These are phyloP conservation scores for Gymnopus androsaceus DNA, from an alignment of 1,284 basidiomycete genomes.

Conservation along the genomic window DNA sequence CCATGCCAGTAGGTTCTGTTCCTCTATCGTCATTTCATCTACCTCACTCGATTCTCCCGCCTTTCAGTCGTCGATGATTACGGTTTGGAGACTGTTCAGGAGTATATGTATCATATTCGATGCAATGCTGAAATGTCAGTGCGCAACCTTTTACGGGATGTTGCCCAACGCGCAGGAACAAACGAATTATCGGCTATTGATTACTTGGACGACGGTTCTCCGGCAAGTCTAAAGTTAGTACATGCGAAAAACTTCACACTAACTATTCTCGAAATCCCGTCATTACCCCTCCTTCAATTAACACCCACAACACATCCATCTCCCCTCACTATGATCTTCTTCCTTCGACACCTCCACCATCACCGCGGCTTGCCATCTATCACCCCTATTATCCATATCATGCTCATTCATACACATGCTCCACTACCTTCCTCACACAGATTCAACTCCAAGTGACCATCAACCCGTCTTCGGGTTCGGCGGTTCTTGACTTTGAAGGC, in stretches of 20 bases:
- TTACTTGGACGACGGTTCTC: slow-evolving; percentile 88
- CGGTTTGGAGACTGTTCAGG: slow-evolving; percentile 83
- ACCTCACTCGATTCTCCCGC: slow-evolving; percentile 7
- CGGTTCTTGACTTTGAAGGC: slow-evolving; percentile 88
- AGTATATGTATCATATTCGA: slow-evolving; percentile 91
- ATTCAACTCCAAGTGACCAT: slow-evolving; percentile 85
- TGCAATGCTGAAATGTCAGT: slow-evolving; percentile 90
- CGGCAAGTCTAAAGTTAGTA: slow-evolving; percentile 42
- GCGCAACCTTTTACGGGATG: slow-evolving; percentile 77
- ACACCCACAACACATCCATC: background rate
- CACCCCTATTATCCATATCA: no score
- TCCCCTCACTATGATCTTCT: no score
- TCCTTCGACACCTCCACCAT: no score
- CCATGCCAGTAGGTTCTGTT: slow-evolving; percentile 57
- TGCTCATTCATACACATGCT: background rate
- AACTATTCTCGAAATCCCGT: background rate
- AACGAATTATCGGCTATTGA: slow-evolving; percentile 74
- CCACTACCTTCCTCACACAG: slow-evolving; percentile 44
- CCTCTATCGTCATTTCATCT: slow-evolving; percentile 19
- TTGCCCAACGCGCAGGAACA: slow-evolving; percentile 68
- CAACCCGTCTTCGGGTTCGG: slow-evolving; percentile 74
- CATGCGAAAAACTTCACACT: background rate
- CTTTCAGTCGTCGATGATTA: slow-evolving; percentile 82
- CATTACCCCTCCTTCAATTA: background rate
- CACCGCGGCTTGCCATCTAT: no score